phyloP scores from a whole-genome alignment of 2,329 filamentous ascomycete species.

The Akanthomyces uredinophilus region DNA sequence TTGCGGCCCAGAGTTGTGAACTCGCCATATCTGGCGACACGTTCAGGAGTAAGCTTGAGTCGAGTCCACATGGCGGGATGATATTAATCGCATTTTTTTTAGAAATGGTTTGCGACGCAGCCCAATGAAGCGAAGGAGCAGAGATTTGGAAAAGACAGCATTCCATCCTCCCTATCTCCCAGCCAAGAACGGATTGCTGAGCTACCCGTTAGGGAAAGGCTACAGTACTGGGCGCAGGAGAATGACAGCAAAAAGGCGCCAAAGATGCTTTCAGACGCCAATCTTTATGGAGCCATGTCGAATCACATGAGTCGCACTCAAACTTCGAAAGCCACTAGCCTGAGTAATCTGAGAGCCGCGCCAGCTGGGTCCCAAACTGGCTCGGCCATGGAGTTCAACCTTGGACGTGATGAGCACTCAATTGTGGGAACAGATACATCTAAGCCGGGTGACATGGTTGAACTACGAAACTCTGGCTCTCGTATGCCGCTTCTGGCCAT shows the following conservation, averaged over 20 bases:
- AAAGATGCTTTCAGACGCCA: conserved; percentile 18
- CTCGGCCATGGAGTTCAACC: conserved; percentile 2
- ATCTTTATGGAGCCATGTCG: conserved; percentile 19
- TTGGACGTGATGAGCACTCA: conserved; percentile 6
- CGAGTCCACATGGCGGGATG: not conserved
- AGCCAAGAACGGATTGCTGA: not conserved
- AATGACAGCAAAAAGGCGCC: conserved; percentile 25
- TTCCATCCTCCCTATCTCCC: not conserved
- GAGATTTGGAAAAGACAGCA: not conserved
- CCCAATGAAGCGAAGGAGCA: not conserved
- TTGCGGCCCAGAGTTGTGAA: not conserved
- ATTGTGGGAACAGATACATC: conserved; percentile 10
- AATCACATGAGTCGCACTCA: conserved; percentile 27
- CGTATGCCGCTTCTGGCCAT: conserved; percentile 46
- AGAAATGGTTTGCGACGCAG: conserved; percentile 1
- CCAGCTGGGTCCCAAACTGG: conserved; percentile 3
- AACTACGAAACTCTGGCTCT: conserved; percentile 33
- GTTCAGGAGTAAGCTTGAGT: not conserved
- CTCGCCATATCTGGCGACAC: not conserved
- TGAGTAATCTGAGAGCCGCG: not conserved
- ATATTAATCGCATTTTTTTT: not conserved
- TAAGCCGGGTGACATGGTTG: conserved; percentile 20
- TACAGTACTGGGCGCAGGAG: conserved; percentile 37
- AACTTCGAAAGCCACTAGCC: not conserved
- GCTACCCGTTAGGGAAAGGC: conserved; percentile 33